A percentile compares a stretch with the other conserved stretches of the same genome.
These are phyloP conservation scores for Podospora pseudoanserina DNA, from an alignment of 495 filamentous ascomycete genomes.

Conservation along the genomic window DNA sequence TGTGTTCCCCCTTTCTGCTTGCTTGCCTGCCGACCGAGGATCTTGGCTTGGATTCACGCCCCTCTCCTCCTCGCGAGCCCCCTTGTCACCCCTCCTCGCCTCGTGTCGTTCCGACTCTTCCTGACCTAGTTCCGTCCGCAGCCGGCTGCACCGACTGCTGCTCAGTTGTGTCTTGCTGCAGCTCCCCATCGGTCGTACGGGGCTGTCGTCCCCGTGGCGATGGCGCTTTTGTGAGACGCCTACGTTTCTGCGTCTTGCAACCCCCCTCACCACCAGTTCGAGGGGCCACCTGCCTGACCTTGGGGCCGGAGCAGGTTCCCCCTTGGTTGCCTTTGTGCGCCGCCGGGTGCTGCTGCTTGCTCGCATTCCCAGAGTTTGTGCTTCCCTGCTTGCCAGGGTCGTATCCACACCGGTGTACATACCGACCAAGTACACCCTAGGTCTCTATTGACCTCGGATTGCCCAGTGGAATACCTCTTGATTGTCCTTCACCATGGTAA, in stretches of 20 bases:
- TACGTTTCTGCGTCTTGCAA: constrained; percentile 17
- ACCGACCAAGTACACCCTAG: constrained; percentile 26
- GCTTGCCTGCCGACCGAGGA: constrained; percentile 9
- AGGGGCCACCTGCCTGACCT: constrained; percentile 9
- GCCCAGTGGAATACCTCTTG: constrained; percentile 34
- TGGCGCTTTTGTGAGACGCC: constrained; percentile 33
- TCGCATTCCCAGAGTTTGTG: constrained; percentile 19
- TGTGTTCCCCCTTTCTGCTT: constrained; percentile 12
- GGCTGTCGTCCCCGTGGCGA: constrained; percentile 23
- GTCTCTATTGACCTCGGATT: constrained; percentile 27
- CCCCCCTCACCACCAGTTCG: constrained; percentile 23
- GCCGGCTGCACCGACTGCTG: constrained; percentile 36
- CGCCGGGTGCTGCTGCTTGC: constrained; percentile 16
- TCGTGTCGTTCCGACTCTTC: constrained; percentile 24
- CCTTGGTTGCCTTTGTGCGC: constrained; percentile 15
- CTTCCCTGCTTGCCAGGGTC: constrained; percentile 9
- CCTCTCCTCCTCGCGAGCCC: not conserved
- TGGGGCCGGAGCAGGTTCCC: constrained; percentile 9
- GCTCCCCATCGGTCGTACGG: constrained; percentile 21
- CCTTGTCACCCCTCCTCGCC: constrained; percentile 14
- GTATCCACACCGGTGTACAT: constrained; percentile 27
- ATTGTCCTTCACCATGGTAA: constrained; percentile 42
- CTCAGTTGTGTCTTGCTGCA: constrained; percentile 28
- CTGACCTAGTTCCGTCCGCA: constrained; percentile 21
- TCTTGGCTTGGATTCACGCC: constrained; percentile 1